Evolutionary conservation across 768 basidiomycete species (phyloP).

Genomic region (Kwoniella pini): DNA sequence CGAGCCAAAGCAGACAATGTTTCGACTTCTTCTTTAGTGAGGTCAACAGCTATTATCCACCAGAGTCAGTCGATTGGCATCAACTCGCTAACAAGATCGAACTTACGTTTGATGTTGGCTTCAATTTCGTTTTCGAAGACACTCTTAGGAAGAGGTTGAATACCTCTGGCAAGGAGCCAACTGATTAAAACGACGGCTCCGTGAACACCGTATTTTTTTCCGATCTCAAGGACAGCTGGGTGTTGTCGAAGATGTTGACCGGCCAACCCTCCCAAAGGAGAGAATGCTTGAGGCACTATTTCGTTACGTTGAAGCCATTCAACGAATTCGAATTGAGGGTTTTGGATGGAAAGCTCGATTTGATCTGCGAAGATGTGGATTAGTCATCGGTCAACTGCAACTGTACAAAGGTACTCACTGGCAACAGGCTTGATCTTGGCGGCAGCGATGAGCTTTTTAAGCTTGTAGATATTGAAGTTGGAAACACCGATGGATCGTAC

Average conservation of each 20-base stretch:
- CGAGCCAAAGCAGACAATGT: conserved; percentile 32
- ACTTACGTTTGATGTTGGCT: conserved; percentile 66
- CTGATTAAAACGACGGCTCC: conserved; percentile 74
- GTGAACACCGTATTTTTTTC: conserved; percentile 66
- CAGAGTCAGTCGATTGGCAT: not conserved
- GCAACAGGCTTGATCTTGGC: conserved; percentile 38
- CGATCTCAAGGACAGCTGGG: conserved; percentile 64
- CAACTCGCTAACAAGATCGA: not conserved
- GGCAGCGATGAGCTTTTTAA: conserved; percentile 32
- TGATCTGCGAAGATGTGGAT: conserved; percentile 64
- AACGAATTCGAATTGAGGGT: conserved; percentile 75
- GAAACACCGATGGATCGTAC: conserved; percentile 77
- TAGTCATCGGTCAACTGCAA: conserved; percentile 64
- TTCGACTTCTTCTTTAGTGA: conserved; percentile 37
- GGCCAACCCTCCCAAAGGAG: conserved; percentile 67
- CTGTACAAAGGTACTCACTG: conserved; percentile 58
- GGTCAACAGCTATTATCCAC: conserved; percentile 43
- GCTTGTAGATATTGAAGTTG: conserved; percentile 72
- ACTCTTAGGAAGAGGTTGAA: conserved; percentile 72
- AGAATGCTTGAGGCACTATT: conserved; percentile 72
- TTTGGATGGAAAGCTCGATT: conserved; percentile 75
- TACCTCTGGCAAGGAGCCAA: conserved; percentile 74
- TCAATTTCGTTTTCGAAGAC: conserved; percentile 65
- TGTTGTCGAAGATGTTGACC: conserved; percentile 63
- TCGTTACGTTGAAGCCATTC: conserved; percentile 69